Percentiles rank a stretch among this genome's conserved stretches.
Conservation (phyloP, 768 basidiomycete species). For the Suillus sp. region DNA sequence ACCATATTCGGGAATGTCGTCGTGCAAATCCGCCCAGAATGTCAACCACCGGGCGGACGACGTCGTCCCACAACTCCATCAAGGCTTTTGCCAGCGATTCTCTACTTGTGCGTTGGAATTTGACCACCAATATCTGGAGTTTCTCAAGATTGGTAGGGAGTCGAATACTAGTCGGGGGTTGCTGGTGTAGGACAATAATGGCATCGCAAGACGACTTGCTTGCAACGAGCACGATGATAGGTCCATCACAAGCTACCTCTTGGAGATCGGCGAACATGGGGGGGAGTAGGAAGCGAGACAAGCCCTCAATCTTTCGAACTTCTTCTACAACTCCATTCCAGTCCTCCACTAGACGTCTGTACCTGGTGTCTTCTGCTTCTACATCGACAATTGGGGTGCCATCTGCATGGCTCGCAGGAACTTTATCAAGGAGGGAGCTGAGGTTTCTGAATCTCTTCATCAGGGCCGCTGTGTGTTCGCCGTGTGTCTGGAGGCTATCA, state of each 20-base stretch:
- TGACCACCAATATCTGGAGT: background rate
- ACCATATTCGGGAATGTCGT: constrained; percentile 7
- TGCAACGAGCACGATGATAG: constrained; percentile 9
- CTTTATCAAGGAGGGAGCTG: background rate
- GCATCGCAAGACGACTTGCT: constrained; percentile 18
- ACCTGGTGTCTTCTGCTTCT: background rate
- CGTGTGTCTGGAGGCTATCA: background rate
- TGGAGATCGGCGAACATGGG: constrained; percentile 12
- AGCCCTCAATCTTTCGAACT: constrained; percentile 19
- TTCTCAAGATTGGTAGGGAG: background rate
- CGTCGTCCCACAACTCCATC: background rate
- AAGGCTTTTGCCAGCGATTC: background rate
- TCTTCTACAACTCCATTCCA: constrained; percentile 18
- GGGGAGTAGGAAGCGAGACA: constrained; percentile 19
- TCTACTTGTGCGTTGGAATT: too few relatives aligned
- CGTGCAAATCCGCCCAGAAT: background rate
- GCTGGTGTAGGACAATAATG: constrained; percentile 12
- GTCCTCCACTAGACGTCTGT: constrained; percentile 2
- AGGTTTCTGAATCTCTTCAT: background rate
- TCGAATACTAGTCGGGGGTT: background rate
- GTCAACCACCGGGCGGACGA: background rate
- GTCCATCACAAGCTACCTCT: constrained; percentile 11
- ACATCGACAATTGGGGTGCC: background rate
- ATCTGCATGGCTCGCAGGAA: background rate
- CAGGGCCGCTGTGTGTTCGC: background rate